Percentiles rank a stretch among this genome's conserved stretches.
These are phyloP conservation scores for Paratinospora sagittata DNA, from an alignment of 164 flowering plant genomes.

Conservation along the genomic window DNA sequence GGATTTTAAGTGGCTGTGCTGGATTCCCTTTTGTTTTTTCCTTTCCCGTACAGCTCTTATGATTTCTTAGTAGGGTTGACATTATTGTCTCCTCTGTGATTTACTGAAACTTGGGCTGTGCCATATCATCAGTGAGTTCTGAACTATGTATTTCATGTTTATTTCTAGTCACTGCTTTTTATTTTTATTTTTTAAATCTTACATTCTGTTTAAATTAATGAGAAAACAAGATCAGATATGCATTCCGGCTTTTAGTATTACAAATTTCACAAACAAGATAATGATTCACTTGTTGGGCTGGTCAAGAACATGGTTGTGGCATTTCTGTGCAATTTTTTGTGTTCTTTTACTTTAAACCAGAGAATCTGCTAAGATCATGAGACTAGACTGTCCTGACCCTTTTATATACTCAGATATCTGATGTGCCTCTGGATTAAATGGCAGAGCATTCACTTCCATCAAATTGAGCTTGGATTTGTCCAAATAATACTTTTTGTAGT, in stretches of 20 bases:
- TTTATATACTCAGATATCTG: no score
- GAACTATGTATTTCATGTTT: not conserved
- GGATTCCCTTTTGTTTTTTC: constrained; percentile 22
- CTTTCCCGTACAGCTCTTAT: not conserved
- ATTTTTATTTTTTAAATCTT: not conserved
- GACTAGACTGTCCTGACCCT: no score
- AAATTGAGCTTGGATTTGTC: no score
- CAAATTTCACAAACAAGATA: not conserved
- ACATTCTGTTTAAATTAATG: not conserved
- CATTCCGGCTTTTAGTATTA: not conserved
- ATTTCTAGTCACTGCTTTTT: not conserved
- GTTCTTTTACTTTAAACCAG: no score
- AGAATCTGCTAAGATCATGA: no score
- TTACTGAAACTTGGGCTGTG: not conserved
- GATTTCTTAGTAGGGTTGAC: not conserved
- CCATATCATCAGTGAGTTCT: not conserved
- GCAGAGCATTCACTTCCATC: no score
- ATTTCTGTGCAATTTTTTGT: no score
- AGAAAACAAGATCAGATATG: not conserved
- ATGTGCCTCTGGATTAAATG: no score
- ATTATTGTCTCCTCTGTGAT: not conserved
- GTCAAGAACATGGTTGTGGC: not conserved
- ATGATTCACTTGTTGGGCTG: not conserved
- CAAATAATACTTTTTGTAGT: no score
- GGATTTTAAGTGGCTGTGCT: constrained; percentile 10